Conservation (phyloP, 768 basidiomycete genomes). For the Xerocomellus intermedius region DNA sequence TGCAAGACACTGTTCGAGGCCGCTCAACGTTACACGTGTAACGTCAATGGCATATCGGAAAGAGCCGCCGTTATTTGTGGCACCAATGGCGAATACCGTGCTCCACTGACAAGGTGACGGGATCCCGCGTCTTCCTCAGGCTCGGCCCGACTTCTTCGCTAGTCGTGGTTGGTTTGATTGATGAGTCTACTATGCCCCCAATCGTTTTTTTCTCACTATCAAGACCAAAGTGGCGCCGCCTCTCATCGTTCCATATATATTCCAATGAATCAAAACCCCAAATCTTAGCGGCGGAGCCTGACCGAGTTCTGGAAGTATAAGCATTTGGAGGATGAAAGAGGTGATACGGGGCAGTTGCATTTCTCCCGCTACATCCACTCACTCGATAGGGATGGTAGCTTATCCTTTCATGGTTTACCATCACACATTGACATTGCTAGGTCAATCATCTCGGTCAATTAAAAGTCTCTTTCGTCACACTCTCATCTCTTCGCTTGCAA, state of each 20-base stretch:
- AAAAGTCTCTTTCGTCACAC: not conserved
- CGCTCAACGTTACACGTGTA: constrained; percentile 32
- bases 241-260: constrained; percentile 8
- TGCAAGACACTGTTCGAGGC: not conserved
- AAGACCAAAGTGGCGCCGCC: constrained; percentile 6
- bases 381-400: not conserved
- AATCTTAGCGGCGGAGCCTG: not conserved
- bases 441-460: not conserved
- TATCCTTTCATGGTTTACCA: not conserved
- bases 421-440: not conserved
- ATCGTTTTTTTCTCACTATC: constrained; percentile 6
- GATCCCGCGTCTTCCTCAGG: not conserved
- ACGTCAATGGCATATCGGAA: constrained; percentile 18
- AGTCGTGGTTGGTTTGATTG: not conserved
- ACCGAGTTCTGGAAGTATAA: not conserved
- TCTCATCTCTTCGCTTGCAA: not conserved
- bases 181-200: not conserved
- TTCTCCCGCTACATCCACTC: not conserved
- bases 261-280: constrained; percentile 6
- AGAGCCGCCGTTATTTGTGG: not conserved
- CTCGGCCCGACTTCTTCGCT: not conserved
- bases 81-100: constrained; percentile 3
- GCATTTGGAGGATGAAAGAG: not conserved
- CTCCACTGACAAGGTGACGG: not conserved
- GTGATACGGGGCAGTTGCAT: not conserved